phyloP scores from a whole-genome alignment of 805 yeast species.

The Saccharomycopsis malanga region DNA sequence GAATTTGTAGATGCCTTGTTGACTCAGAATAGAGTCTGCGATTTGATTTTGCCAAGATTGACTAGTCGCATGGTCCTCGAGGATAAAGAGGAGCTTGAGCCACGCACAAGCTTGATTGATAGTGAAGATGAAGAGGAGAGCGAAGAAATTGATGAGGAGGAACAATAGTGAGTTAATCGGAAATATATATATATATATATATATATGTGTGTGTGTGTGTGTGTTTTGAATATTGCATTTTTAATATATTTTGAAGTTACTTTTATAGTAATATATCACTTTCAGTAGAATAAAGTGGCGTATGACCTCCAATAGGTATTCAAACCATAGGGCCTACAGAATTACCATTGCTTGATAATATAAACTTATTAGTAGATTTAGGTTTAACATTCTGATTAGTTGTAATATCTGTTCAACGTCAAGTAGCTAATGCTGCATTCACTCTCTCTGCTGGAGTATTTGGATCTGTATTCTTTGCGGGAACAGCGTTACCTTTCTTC shows the following conservation, averaged over 20 bases:
- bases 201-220: no score
- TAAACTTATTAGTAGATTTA: constrained; percentile 26
- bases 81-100: constrained; percentile 22
- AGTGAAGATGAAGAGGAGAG: constrained; percentile 27
- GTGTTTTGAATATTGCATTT: no score
- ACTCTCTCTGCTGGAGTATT: constrained; percentile 27
- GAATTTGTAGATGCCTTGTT: constrained; percentile 63
- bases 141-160: constrained; percentile 24
- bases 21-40: constrained; percentile 54
- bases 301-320: constrained; percentile 26
- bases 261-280: constrained; percentile 27
- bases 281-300: constrained; percentile 24
- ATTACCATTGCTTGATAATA: constrained; percentile 28
- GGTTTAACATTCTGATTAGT: constrained; percentile 25
- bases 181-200: no score
- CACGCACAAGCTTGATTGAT: constrained; percentile 26
- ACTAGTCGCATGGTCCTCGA: constrained; percentile 22
- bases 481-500: constrained; percentile 26
- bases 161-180: neutral
- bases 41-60: constrained; percentile 65
- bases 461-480: constrained; percentile 26
- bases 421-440: constrained; percentile 24
- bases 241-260: constrained; percentile 26
- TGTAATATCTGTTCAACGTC: constrained; percentile 26
- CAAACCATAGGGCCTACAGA: constrained; percentile 25